Percentiles rank a stretch among this genome's conserved stretches.
These are phyloP conservation scores for Trichoderma aggressivum DNA, from an alignment of 2,329 filamentous ascomycete genomes.

Conservation along the genomic window DNA sequence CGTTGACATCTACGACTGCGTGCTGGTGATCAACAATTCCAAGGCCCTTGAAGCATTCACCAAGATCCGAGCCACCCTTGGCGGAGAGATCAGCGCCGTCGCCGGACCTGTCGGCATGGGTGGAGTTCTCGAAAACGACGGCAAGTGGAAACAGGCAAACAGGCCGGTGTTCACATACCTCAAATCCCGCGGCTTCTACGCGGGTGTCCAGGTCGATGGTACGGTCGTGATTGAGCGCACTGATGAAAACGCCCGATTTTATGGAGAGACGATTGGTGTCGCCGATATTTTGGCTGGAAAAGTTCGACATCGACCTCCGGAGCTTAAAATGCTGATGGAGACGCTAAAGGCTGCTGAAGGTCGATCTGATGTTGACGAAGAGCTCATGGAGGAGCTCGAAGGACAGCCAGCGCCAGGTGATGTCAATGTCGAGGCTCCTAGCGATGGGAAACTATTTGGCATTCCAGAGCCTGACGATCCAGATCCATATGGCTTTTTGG, in stretches of 20 bases:
- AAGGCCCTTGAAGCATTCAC: constrained; percentile 67
- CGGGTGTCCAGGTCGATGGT: constrained; percentile 75
- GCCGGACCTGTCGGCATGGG: constrained; percentile 59
- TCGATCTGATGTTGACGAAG: constrained; percentile 25
- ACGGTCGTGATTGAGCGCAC: constrained; percentile 72
- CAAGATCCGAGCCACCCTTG: constrained; percentile 62
- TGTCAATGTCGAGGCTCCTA: constrained; percentile 31
- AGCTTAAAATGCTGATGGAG: constrained; percentile 37
- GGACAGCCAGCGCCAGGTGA: constrained; percentile 32
- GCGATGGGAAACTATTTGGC: constrained; percentile 31
- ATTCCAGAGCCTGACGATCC: constrained; percentile 38
- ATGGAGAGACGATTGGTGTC: constrained; percentile 50
- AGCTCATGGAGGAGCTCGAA: constrained; percentile 29
- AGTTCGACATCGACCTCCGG: constrained; percentile 40
- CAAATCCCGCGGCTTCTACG: constrained; percentile 76
- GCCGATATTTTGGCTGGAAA: constrained; percentile 34
- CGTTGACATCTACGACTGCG: constrained; percentile 73
- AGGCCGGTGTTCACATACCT: constrained; percentile 77
- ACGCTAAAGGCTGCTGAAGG: constrained; percentile 40
- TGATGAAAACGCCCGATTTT: constrained; percentile 78
- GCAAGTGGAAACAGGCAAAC: constrained; percentile 30
- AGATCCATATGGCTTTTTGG: constrained; percentile 37
- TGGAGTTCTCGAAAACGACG: constrained; percentile 47
- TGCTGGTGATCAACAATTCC: constrained; percentile 69
- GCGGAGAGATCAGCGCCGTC: constrained; percentile 66